Evolutionary conservation across 805 yeast species (phyloP).

Genomic region (Ogataea saltuana): DNA sequence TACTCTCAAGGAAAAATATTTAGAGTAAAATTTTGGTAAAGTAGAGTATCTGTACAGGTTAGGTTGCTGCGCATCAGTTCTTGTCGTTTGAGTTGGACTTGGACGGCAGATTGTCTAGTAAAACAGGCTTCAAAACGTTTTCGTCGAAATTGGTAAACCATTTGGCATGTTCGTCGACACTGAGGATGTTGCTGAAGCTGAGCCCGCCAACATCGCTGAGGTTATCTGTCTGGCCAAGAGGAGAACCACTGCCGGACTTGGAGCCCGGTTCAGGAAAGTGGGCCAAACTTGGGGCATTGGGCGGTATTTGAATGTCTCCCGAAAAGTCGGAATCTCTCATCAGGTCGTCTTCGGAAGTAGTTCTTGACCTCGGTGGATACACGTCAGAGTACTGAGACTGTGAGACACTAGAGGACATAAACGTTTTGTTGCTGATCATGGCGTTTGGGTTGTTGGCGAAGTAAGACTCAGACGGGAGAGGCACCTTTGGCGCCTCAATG

Average conservation of each 20-base stretch:
- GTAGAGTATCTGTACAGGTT: not conserved
- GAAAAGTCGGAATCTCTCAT: constrained; percentile 37
- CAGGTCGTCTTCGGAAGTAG: constrained; percentile 29
- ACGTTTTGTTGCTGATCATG: constrained; percentile 20
- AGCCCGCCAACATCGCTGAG: constrained; percentile 20
- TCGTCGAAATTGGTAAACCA: constrained; percentile 97
- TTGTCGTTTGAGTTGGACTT: constrained; percentile 14
- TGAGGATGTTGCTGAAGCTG: constrained; percentile 34
- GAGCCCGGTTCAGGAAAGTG: constrained; percentile 21
- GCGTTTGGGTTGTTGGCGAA: constrained; percentile 11
- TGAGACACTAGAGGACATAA: constrained; percentile 21
- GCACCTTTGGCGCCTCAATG: constrained; percentile 63
- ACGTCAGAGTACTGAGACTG: constrained; percentile 28
- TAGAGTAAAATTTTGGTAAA: constrained; percentile 1
- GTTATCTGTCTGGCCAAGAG: constrained; percentile 4
- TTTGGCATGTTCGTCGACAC: constrained; percentile 68
- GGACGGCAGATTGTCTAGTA: constrained; percentile 60
- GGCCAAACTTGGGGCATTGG: constrained; percentile 28
- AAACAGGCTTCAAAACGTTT: constrained; percentile 87
- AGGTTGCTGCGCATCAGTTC: constrained; percentile 4
- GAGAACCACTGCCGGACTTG: constrained; percentile 13
- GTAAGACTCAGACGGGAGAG: constrained; percentile 24
- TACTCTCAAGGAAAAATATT: too few relatives aligned
- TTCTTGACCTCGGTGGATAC: constrained; percentile 26
- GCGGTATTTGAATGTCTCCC: constrained; percentile 37